phyloP scores from a whole-genome alignment of 495 filamentous ascomycete genomes.

The Penicillium coffeae region DNA sequence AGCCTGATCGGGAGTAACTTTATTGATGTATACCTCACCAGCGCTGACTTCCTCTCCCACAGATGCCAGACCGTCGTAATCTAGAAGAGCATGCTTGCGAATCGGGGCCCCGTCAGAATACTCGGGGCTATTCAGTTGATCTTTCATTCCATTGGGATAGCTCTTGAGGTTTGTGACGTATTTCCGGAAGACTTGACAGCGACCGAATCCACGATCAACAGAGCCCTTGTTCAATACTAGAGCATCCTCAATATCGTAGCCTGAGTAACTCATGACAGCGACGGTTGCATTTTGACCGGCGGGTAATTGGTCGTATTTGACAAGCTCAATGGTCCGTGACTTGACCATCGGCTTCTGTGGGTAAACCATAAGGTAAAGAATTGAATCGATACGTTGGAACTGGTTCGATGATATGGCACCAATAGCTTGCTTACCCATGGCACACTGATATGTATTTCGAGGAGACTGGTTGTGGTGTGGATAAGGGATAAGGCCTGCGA shows the following conservation, averaged over 20 bases:
- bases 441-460: constrained; percentile 98
- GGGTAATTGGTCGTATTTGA: constrained; percentile 95
- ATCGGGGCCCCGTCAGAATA: constrained; percentile 60
- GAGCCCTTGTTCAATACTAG: constrained; percentile 95
- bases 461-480: constrained; percentile 99
- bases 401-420: constrained; percentile 97
- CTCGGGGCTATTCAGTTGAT: constrained; percentile 61
- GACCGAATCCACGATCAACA: constrained; percentile 87
- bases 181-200: constrained; percentile 93
- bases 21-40: constrained; percentile 85
- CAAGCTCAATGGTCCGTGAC: constrained; percentile 90
- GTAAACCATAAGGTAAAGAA: constrained; percentile 95
- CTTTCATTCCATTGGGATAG: constrained; percentile 75
- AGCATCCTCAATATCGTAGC: constrained; percentile 99
- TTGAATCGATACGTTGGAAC: constrained; percentile 89
- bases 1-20: constrained; percentile 72
- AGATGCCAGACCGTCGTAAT: constrained; percentile 74
- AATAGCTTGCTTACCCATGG: constrained; percentile 99
- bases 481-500: constrained; percentile 94
- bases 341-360: constrained; percentile 97
- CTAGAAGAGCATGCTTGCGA: constrained; percentile 69
- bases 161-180: constrained; percentile 72
- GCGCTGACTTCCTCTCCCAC: constrained; percentile 70
- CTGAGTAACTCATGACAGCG: constrained; percentile 98
- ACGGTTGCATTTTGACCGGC: constrained; percentile 96